Evolutionary conservation across 2,329 filamentous ascomycete genomes (phyloP).

Genomic region (Xylariales sp.): DNA sequence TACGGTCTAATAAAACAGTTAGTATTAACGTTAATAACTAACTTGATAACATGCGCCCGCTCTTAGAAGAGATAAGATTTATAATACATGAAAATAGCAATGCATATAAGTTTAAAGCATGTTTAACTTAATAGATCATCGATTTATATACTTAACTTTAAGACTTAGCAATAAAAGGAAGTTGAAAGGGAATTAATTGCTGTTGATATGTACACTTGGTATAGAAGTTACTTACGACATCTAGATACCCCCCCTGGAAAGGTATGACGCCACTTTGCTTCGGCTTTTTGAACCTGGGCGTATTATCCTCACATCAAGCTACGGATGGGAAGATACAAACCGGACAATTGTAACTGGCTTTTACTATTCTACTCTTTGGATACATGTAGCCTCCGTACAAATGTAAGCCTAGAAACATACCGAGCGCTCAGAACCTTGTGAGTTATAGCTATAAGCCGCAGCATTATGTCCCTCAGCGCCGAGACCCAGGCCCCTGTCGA

Average conservation of each 20-base stretch:
- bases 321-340: neutral
- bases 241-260: neutral
- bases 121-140: too few relatives aligned
- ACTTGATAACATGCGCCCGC: too few relatives aligned
- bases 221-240: neutral
- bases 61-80: too few relatives aligned
- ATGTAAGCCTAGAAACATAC: slow-evolving; percentile 19
- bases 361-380: neutral
- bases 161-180: too few relatives aligned
- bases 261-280: neutral
- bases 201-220: neutral
- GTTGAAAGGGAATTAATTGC: neutral
- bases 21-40: too few relatives aligned
- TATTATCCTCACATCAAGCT: neutral
- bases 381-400: neutral
- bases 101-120: too few relatives aligned
- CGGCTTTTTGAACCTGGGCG: neutral
- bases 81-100: too few relatives aligned
- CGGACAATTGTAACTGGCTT: neutral
- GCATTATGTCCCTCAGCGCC: slow-evolving; percentile 13
- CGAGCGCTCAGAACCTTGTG: neutral
- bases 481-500: slow-evolving; percentile 6
- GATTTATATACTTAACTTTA: too few relatives aligned
- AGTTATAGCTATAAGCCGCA: slow-evolving; percentile 13
- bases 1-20: too few relatives aligned